Evolutionary conservation across 1,284 basidiomycete genomes (phyloP), one percentile per base, ranked within the genome.

Genomic region (Sparassis latifolia): DNA sequence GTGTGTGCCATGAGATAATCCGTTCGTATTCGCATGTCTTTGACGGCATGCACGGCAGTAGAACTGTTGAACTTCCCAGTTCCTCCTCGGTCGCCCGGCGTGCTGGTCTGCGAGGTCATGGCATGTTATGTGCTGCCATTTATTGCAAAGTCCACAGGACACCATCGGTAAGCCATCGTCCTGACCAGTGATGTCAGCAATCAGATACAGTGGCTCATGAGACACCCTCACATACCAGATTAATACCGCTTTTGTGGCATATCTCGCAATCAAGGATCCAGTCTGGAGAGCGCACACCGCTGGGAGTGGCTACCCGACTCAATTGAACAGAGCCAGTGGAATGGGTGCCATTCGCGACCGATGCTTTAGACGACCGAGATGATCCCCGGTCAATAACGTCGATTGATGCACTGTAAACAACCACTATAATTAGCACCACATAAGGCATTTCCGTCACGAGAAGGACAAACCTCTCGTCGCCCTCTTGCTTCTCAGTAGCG

Each of bases 221-320:
- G 35, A 55, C 37, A 42, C 48, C 44, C 40, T 43, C 49, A 61
- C 78, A 53, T 55, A 89, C 89, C 55, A 82, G 64, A 62, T 92
- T 92, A 50, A 80, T 69, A 6, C 88, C 88, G 33, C 72, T 74
- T 49, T 76, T 75, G 47, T 76, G 76, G 63, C 91, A 94, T 27
- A 94, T 74, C 61, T 94, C 91, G 64, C 91, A 94, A 60, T 87
- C 83, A 42, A 94, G 71, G 50, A 87, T 80, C 92, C 92, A 94
- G 53, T 86, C 66, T 46, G 76, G 75, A 33, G 73, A 76, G 43
- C 73, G 75, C 12, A 74, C 66, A 35, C 76, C 75, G 53, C 69
- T 74, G 4, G 63, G 62, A 10, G 65, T 66, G 20, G 61, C 58
- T 12, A 67, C 68, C 10, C 66, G 63, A 44, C 65, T 62, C 5